Percentiles rank a stretch among this genome's conserved stretches.
These are phyloP conservation scores for Coemansia sp. DNA, from an alignment of 192 early-diverging fungal species.

Conservation along the genomic window DNA sequence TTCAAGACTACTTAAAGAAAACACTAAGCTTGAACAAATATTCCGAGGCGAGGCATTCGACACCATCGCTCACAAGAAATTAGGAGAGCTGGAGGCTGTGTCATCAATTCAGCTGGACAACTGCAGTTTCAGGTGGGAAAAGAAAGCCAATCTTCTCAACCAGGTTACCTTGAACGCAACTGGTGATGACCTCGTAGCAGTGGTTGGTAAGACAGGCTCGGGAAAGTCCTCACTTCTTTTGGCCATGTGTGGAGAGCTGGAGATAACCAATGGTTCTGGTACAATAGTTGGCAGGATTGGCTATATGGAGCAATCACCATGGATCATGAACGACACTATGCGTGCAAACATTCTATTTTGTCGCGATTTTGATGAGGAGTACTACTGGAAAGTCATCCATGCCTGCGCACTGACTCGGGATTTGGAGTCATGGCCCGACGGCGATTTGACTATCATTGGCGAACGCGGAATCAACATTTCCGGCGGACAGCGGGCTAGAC, in stretches of 20 bases:
- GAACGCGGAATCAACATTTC: constrained; percentile 30
- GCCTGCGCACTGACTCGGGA: constrained; percentile 6
- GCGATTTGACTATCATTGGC: constrained; percentile 6
- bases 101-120: background rate
- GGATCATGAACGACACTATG: constrained; percentile 20
- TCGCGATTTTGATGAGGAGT: constrained; percentile 12
- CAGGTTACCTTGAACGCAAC: constrained; percentile 58
- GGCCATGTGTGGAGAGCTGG: constrained; percentile 78
- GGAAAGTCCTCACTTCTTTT: constrained; percentile 80
- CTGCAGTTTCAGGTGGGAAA: constrained; percentile 1
- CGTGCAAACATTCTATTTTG: constrained; percentile 24
- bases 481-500: constrained; percentile 20
- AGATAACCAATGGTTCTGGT: constrained; percentile 43
- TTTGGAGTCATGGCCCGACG: constrained; percentile 1
- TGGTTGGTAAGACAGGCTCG: constrained; percentile 77
- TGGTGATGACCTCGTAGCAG: constrained; percentile 63
- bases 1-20: background rate
- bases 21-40: background rate
- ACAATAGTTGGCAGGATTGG: constrained; percentile 65
- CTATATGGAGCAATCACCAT: constrained; percentile 74
- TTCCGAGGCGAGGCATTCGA: background rate
- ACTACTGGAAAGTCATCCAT: background rate
- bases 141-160: background rate
- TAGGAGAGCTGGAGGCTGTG: background rate
- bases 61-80: background rate